Evolutionary conservation across 2,329 filamentous ascomycete genomes (phyloP), one percentile per base, ranked within the genome.

Genomic region (Calonectria henricotiae): DNA sequence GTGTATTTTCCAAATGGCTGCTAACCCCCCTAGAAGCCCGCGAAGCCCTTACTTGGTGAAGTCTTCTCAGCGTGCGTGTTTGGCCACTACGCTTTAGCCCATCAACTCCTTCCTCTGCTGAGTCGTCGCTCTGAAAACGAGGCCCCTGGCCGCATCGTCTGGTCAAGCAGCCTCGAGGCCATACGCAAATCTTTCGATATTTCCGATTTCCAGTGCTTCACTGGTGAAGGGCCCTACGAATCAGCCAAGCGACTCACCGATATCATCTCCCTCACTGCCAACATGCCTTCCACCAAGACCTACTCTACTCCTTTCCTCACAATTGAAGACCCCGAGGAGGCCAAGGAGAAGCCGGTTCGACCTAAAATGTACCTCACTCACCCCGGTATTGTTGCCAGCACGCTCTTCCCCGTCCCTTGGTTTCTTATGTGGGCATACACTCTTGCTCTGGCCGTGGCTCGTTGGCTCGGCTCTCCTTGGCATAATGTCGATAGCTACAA

Each of bases 51-150:
- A 5, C 84, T 99, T 0, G 95, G 94, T 3, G 88, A 94, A 74
- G 90, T 98, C 20, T 99, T 98, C 80, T 93, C 92, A 80, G 92
- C 96, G 61, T 98, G 98, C 79, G 89, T 98, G 35, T 98, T 99
- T 79, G 96, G 96, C 0, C 96, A 99, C 84, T 98, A 99, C 80
- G 84, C 98, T 78, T 90, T 99, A 27, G 90, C 90, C 17, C 95
- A 98, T 81, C 90, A 92, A 78, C 87, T 98, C 12, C 88, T 93
- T 74, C 92, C 94, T 0, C 85, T 98, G 12, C 87, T 99, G 75
- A 84, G 85, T 76, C 85, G 89, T 62, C 79, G 78, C 17, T 78
- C 82, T 17, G 73, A 82, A 67, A 73, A 82, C 44, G 79, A 85
- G 4, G 67, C 82, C 1, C 84, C 85, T 0, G 93, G 91, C 9